These are phyloP conservation scores for Wallacemonas collosoma DNA, from an alignment of 208 protist genomes.

Conservation along the genomic window DNA sequence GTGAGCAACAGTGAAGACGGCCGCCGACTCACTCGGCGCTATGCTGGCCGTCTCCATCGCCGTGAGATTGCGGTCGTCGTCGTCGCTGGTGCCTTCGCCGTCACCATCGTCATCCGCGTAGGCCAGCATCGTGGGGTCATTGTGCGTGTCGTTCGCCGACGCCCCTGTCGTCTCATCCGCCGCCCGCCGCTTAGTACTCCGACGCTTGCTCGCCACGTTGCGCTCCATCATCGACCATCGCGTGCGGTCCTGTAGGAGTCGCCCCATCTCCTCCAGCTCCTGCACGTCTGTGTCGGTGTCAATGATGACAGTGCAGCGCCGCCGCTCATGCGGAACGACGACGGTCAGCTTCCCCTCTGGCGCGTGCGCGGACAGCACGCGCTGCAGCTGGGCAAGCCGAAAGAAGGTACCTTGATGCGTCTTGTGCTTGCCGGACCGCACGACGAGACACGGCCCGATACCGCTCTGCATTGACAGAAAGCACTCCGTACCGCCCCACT, in stretches of 20 bases:
- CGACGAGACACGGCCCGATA: constrained; percentile 80
- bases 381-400: constrained; percentile 43
- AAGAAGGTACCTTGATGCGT: constrained; percentile 78
- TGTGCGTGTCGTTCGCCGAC: background rate
- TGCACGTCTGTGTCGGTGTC: constrained; percentile 61
- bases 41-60: background rate
- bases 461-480: constrained; percentile 73
- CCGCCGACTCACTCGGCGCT: background rate
- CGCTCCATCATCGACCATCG: constrained; percentile 65
- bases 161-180: background rate
- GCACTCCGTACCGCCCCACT: constrained; percentile 87
- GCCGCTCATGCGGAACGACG: constrained; percentile 53
- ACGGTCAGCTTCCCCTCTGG: constrained; percentile 73
- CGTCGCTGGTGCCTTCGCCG: background rate
- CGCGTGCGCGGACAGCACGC: constrained; percentile 54
- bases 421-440: constrained; percentile 66
- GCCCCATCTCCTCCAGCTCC: constrained; percentile 68
- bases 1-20: background rate
- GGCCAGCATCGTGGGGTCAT: background rate
- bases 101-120: constrained; percentile 1
- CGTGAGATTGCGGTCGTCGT: constrained; percentile 4
- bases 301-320: constrained; percentile 70
- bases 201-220: constrained; percentile 52
- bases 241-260: constrained; percentile 47
- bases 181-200: background rate